Percentiles rank a stretch among this genome's conserved stretches.
Conservation (phyloP, 2,329 filamentous ascomycete species). For the Trichoderma endophyticum region DNA sequence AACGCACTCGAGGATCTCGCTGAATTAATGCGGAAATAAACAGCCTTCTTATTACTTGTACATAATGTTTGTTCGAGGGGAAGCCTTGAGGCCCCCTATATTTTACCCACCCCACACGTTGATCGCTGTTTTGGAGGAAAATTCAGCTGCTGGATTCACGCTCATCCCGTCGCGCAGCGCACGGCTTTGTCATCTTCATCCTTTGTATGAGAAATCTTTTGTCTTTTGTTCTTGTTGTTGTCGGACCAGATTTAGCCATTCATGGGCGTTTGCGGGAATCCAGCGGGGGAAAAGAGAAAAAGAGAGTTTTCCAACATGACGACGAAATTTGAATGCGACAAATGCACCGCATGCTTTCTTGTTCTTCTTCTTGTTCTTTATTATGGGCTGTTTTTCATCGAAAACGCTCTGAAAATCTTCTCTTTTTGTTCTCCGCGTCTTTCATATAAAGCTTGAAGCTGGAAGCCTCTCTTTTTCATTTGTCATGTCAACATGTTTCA, state of each 20-base stretch:
- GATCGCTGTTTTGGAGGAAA: background rate
- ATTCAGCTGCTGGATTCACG: slow-evolving; percentile 12
- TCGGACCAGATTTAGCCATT: background rate
- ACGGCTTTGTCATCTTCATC: background rate
- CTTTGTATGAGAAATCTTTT: background rate
- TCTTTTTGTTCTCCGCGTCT: background rate
- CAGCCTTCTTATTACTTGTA: slow-evolving; percentile 4
- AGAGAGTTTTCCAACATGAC: background rate
- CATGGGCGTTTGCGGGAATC: slow-evolving; percentile 10
- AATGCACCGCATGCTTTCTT: slow-evolving; percentile 4
- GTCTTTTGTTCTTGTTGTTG: background rate
- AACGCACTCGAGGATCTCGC: slow-evolving; percentile 54
- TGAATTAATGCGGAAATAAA: background rate
- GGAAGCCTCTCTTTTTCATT: background rate
- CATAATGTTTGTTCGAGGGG: slow-evolving; percentile 4
- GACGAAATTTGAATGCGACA: background rate
- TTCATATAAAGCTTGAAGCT: background rate
- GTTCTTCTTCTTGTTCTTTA: background rate
- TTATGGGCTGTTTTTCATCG: background rate
- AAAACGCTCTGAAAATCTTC: background rate
- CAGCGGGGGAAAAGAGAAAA: background rate
- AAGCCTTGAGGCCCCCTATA: background rate
- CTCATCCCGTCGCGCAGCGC: background rate
- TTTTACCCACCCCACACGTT: slow-evolving; percentile 6
- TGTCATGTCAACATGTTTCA: slow-evolving; percentile 11